Percentiles rank a stretch among this genome's conserved stretches.
These are phyloP conservation scores for Colletotrichum costaricense DNA, from an alignment of 2,329 filamentous ascomycete species.

Conservation along the genomic window DNA sequence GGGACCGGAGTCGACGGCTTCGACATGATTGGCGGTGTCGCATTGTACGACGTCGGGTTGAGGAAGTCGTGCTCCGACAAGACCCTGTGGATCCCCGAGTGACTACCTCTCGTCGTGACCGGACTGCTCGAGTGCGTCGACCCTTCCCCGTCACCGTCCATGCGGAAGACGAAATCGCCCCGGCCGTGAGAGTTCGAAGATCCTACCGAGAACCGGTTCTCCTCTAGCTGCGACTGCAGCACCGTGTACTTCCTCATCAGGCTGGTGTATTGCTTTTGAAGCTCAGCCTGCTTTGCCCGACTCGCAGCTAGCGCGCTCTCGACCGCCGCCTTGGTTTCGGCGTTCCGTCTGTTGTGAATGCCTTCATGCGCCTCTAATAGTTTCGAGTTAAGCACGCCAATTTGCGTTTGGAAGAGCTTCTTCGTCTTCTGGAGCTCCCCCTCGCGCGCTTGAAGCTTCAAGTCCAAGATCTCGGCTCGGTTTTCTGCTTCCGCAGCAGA, in stretches of 20 bases:
- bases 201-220: constrained; percentile 31
- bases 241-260: constrained; percentile 64
- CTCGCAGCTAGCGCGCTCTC: constrained; percentile 62
- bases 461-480: constrained; percentile 67
- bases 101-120: constrained; percentile 47
- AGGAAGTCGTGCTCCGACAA: constrained; percentile 57
- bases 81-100: constrained; percentile 48
- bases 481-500: constrained; percentile 69
- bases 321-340: constrained; percentile 50
- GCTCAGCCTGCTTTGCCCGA: constrained; percentile 63
- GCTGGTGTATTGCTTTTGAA: constrained; percentile 63
- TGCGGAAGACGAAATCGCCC: constrained; percentile 33
- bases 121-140: constrained; percentile 47
- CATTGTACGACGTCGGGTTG: constrained; percentile 56
- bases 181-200: constrained; percentile 34
- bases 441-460: constrained; percentile 66
- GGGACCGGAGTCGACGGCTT: constrained; percentile 43
- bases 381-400: constrained; percentile 57
- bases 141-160: constrained; percentile 37
- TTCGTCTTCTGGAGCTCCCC: constrained; percentile 57
- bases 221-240: constrained; percentile 54
- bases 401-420: constrained; percentile 59
- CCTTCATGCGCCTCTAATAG: constrained; percentile 53
- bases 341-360: constrained; percentile 39
- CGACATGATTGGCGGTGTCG: constrained; percentile 54